phyloP scores from a whole-genome alignment of 257 asterid species.

The Solanum phureja region DNA sequence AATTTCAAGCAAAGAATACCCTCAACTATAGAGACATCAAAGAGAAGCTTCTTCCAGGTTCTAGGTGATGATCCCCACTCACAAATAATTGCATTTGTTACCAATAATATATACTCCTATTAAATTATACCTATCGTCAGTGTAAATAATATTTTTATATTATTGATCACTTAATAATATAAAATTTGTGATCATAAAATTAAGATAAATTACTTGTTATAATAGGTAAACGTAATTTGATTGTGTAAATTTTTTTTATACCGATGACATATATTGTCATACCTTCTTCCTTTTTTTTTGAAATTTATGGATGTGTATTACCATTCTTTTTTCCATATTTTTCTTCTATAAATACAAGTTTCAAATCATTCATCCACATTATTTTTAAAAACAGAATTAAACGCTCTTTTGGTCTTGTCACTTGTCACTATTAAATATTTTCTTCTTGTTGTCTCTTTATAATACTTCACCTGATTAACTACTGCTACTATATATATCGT shows the following conservation, averaged over 20 bases:
- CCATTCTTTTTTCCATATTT: not conserved
- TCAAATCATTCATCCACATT: not conserved
- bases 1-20: too few relatives aligned
- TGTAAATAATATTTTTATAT: too few relatives aligned
- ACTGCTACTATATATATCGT: not conserved
- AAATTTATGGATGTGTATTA: not conserved
- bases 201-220: not conserved
- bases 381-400: not conserved
- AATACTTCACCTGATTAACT: not conserved
- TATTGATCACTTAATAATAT: too few relatives aligned
- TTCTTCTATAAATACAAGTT: not conserved
- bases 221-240: not conserved
- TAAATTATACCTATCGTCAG: not conserved
- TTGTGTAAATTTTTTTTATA: not conserved
- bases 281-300: not conserved
- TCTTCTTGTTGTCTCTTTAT: not conserved
- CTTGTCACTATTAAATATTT: not conserved
- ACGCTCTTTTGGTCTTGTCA: not conserved
- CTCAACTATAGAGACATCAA: not conserved
- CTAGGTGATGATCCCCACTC: conserved; percentile 21
- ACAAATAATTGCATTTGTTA: not conserved
- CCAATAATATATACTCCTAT: not conserved
- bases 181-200: not conserved
- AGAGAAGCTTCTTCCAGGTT: conserved; percentile 25
- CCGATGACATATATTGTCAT: not conserved